phyloP scores from a whole-genome alignment of 345 rosid species.

The Eucalyptus pauciflora region DNA sequence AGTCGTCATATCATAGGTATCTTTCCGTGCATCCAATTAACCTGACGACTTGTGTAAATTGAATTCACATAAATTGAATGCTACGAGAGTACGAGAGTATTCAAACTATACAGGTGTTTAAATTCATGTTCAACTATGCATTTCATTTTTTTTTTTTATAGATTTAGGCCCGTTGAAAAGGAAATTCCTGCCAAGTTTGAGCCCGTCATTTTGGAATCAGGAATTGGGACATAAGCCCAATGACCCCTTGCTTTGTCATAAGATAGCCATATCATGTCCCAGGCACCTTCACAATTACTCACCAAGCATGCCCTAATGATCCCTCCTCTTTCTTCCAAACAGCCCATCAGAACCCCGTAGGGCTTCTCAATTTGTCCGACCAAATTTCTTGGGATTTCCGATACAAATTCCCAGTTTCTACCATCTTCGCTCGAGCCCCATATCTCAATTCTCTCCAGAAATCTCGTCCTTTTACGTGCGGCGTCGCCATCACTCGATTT shows the following conservation, averaged over 20 bases:
- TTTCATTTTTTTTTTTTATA: not conserved
- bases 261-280: constrained; percentile 53
- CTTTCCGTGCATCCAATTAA: not conserved
- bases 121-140: not conserved
- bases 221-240: constrained; percentile 40
- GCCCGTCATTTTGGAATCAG: constrained; percentile 51
- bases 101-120: not conserved
- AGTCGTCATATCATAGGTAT: not conserved
- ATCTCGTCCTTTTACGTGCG: not conserved
- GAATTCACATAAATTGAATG: not conserved
- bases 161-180: constrained; percentile 44
- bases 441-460: constrained; percentile 22
- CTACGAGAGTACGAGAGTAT: not conserved
- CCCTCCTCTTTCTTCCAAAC: constrained; percentile 41
- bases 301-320: constrained; percentile 39
- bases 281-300: constrained; percentile 40
- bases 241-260: constrained; percentile 14
- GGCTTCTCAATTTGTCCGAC: constrained; percentile 26
- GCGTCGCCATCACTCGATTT: constrained; percentile 10
- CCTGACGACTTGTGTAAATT: not conserved
- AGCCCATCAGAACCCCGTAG: constrained; percentile 52
- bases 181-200: constrained; percentile 68
- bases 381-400: constrained; percentile 26
- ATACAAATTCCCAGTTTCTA: constrained; percentile 27
- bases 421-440: constrained; percentile 31